Evolutionary conservation across 2,329 filamentous ascomycete species (phyloP).

Genomic region (Penicillium sp.): DNA sequence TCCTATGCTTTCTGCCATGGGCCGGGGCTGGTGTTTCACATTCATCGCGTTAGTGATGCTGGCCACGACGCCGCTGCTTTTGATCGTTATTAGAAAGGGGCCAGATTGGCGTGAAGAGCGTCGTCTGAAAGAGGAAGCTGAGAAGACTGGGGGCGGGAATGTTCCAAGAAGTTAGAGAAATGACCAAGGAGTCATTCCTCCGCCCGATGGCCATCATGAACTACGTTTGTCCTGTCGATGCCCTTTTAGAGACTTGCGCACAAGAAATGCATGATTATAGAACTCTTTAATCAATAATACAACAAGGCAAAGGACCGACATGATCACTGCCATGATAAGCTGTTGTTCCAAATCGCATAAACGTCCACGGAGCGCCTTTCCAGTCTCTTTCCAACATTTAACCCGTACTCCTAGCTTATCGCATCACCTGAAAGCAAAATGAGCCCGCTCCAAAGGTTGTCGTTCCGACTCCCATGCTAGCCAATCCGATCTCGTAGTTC

Average conservation of each 20-base stretch:
- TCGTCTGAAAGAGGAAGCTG: slow-evolving; percentile 28
- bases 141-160: slow-evolving; percentile 8
- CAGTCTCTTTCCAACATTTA: not conserved
- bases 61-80: slow-evolving; percentile 41
- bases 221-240: not conserved
- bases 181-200: not conserved
- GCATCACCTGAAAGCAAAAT: slow-evolving; percentile 54
- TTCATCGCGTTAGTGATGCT: slow-evolving; percentile 44
- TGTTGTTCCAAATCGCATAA: not conserved
- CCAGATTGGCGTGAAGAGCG: slow-evolving; percentile 46
- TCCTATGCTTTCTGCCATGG: slow-evolving; percentile 39
- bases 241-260: not conserved
- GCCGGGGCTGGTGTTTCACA: slow-evolving; percentile 36
- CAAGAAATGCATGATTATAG: not conserved
- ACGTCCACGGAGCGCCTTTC: not conserved
- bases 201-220: not conserved
- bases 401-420: not conserved
- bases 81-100: slow-evolving; percentile 41
- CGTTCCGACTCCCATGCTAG: slow-evolving; percentile 86
- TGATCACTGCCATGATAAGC: not conserved
- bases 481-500: slow-evolving; percentile 95
- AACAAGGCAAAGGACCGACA: not conserved
- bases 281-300: not conserved
- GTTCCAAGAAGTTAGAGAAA: not conserved
- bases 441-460: slow-evolving; percentile 64